A percentile compares a stretch with the other conserved stretches of the same genome.
Conservation (phyloP, 805 yeast species). For the Grigorovia jiainica region DNA sequence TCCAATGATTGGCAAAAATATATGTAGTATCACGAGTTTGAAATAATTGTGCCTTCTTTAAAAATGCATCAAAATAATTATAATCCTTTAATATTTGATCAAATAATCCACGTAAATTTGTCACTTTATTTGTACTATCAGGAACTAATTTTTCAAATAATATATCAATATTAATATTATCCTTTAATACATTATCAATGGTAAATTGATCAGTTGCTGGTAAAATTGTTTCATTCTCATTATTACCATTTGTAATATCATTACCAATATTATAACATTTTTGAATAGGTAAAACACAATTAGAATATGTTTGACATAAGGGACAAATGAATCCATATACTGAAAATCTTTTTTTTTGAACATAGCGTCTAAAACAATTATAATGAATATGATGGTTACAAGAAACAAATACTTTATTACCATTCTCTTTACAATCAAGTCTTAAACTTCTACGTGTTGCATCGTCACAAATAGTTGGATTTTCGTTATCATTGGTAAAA, state of each 20-base stretch:
- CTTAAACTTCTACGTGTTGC: conserved; percentile 10
- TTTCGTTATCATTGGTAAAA: conserved; percentile 20
- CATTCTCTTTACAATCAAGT: conserved; percentile 5
- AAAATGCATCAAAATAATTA: conserved; percentile 15
- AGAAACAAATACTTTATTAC: conserved; percentile 47
- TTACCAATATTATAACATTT: conserved; percentile 7
- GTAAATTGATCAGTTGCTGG: background rate
- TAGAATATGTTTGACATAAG: conserved; percentile 67
- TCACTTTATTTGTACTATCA: conserved; percentile 9
- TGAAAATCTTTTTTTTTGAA: conserved; percentile 49
- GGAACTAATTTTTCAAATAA: conserved; percentile 11
- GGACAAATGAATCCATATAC: conserved; percentile 82
- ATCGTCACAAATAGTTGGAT: conserved; percentile 15
- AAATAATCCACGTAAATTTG: conserved; percentile 11
- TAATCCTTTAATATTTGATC: conserved; percentile 13
- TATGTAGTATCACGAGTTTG: conserved; percentile 13
- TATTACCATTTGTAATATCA: background rate
- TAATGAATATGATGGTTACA: conserved; percentile 94
- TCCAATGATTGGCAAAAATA: conserved; percentile 21
- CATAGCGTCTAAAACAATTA: conserved; percentile 59
- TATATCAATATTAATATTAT: conserved; percentile 6
- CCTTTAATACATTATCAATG: background rate
- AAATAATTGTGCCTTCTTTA: conserved; percentile 11
- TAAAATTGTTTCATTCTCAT: background rate
- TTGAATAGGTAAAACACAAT: conserved; percentile 24